Evolutionary conservation across 2,329 filamentous ascomycete genomes (phyloP), one percentile per base, ranked within the genome.

Genomic region (Cordyceps cateniannulata): DNA sequence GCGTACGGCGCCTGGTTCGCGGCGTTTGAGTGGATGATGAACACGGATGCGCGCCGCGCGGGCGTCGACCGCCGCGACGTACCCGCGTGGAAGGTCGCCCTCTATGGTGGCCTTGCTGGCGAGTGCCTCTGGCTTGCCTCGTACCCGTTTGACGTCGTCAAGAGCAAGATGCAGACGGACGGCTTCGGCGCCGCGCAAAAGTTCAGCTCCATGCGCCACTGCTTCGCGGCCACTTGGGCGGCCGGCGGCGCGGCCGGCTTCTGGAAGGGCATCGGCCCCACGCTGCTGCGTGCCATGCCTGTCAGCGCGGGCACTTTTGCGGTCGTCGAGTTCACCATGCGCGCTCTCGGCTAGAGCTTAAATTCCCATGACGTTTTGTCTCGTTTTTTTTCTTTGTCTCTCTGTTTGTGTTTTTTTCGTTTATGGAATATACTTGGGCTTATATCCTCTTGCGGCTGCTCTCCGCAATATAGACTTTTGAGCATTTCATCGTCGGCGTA

Each of bases 101-200:
- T 91, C 14, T 99, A 98, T 73, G 95, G 95, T 65, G 95, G 95
- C 49, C 75, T 99, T 45, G 95, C 95, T 0, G 95, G 95, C 67
- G 95, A 99, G 81, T 91, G 87, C 57, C 83, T 99, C 61, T 99
- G 95, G 95, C 79, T 99, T 60, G 83, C 83, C 40, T 96, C 91
- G 71, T 99, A 99, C 77, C 95, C 95, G 24, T 89, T 99, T 66
- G 95, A 99, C 76, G 93, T 99, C 29, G 77, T 99, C 76, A 99
- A 99, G 89, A 96, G 91, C 77, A 98, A 96, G 85, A 97, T 98
- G 93, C 95, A 99, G 83, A 96, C 89, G 62, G 95, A 99, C 76
- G 93, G 90, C 0, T 95, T 97, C 71, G 91, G 90, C 5, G 63
- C 73, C 53, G 77, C 83, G 64, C 86, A 87, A 79, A 82, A 82